Evolutionary conservation across 768 basidiomycete species (phyloP).

Genomic region (Xerocomellus amylosporus): DNA sequence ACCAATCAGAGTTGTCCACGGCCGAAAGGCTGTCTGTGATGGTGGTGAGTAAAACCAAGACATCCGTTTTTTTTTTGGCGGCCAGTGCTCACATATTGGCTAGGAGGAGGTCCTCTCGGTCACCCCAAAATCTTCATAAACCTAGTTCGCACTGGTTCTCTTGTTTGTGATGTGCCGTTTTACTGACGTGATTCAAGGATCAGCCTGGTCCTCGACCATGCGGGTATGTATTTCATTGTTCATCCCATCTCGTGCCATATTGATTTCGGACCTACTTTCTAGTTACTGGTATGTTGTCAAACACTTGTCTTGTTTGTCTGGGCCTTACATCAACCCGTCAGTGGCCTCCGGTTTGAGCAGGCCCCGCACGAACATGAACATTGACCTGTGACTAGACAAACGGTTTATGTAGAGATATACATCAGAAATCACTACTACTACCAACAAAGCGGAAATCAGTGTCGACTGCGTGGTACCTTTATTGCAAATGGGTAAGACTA

Average conservation of each 20-base stretch:
- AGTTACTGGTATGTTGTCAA: conserved; percentile 47
- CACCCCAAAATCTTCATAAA: conserved; percentile 98
- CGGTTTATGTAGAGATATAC: conserved; percentile 12
- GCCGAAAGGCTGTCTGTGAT: conserved; percentile 87
- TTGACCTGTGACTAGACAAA: conserved; percentile 12
- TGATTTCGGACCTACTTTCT: conserved; percentile 14
- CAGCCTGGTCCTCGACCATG: conserved; percentile 83
- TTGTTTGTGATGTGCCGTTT: background rate
- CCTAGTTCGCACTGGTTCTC: conserved; percentile 53
- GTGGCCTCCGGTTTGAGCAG: conserved; percentile 89
- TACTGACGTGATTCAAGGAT: conserved; percentile 51
- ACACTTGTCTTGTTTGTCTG: background rate
- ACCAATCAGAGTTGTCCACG: conserved; percentile 78
- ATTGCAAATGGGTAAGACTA: conserved; percentile 32
- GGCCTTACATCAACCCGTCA: conserved; percentile 30
- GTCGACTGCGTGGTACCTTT: conserved; percentile 17
- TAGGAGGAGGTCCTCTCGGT: conserved; percentile 92
- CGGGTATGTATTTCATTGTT: conserved; percentile 60
- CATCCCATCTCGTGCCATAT: background rate
- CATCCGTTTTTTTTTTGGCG: conserved; percentile 1
- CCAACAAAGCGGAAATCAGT: conserved; percentile 6
- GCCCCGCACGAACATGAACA: conserved; percentile 61
- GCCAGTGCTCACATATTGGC: conserved; percentile 13
- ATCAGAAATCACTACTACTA: conserved; percentile 9
- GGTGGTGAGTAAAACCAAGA: conserved; percentile 64